Evolutionary conservation across 345 rosid genomes (phyloP).

Genomic region (Nasturtium officinale): DNA sequence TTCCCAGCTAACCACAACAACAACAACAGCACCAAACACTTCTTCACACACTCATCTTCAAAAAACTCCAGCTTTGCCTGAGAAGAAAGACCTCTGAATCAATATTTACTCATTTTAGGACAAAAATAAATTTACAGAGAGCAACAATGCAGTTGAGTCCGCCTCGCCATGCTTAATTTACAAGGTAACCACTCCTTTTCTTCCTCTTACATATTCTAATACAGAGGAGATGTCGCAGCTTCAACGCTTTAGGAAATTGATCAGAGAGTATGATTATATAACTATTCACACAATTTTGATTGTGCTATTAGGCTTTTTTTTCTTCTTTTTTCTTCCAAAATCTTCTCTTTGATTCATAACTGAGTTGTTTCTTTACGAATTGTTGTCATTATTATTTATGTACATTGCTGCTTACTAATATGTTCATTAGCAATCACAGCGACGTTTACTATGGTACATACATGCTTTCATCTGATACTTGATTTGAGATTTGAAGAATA

Average conservation of each 20-base stretch:
- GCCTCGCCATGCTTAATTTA: conserved; percentile 9
- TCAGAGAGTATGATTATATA: conserved; percentile 11
- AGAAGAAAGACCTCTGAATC: conserved; percentile 38
- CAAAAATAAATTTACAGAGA: conserved; percentile 36
- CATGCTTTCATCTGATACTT: neutral
- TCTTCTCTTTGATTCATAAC: conserved; percentile 16
- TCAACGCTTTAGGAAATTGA: conserved; percentile 14
- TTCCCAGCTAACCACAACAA: conserved; percentile 29
- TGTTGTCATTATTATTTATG: conserved; percentile 30
- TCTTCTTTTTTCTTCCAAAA: conserved; percentile 1
- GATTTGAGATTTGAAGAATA: conserved; percentile 7
- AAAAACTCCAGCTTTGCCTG: conserved; percentile 27
- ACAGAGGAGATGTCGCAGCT: conserved; percentile 3
- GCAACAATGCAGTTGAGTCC: conserved; percentile 18
- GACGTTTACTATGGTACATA: conserved; percentile 1
- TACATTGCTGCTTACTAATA: conserved; percentile 31
- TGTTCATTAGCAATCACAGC: conserved; percentile 11
- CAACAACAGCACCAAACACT: conserved; percentile 13
- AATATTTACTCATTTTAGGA: conserved; percentile 25
- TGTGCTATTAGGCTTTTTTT: conserved; percentile 30
- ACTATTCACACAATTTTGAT: conserved; percentile 11
- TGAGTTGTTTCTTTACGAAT: conserved; percentile 15
- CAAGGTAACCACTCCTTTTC: conserved; percentile 26
- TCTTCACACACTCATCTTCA: conserved; percentile 21
- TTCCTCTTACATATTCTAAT: conserved; percentile 25